Conservation (phyloP, 768 basidiomycete genomes). For the Lactarius hengduanensis region DNA sequence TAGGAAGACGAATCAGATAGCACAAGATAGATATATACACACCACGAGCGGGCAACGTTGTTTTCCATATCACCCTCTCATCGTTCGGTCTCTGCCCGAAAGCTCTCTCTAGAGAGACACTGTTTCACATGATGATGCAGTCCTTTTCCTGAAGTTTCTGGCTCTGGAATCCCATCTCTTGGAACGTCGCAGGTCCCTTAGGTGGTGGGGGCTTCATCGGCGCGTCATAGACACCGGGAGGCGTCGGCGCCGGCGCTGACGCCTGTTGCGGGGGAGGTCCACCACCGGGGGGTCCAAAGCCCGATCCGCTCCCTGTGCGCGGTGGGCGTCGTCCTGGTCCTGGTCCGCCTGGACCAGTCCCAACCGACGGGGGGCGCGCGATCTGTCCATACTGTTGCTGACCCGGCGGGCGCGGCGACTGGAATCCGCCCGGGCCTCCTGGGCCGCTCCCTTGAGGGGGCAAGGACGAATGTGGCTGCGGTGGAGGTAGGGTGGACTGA, state of each 20-base stretch:
- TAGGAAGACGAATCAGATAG: neutral
- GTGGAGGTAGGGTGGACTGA: neutral
- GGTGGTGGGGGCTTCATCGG: conserved; percentile 27
- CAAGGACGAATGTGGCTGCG: neutral
- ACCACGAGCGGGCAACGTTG: neutral
- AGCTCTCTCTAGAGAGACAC: neutral
- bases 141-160: conserved; percentile 77
- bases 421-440: neutral
- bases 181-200: conserved; percentile 73
- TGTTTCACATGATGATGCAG: conserved; percentile 76
- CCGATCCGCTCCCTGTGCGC: conserved; percentile 6
- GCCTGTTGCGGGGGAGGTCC: conserved; percentile 3
- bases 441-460: neutral
- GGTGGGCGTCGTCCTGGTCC: conserved; percentile 15
- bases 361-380: conserved; percentile 4
- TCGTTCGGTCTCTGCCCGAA: too few relatives aligned
- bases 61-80: too few relatives aligned
- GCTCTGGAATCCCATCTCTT: conserved; percentile 89
- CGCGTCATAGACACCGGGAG: conserved; percentile 1
- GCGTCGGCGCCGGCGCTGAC: conserved; percentile 5
- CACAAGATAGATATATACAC: neutral
- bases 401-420: conserved; percentile 5
- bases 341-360: neutral
- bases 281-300: neutral
- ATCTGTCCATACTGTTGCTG: conserved; percentile 8